phyloP scores from a whole-genome alignment of 2,329 filamentous ascomycete species.

The Botrytis deweyae region DNA sequence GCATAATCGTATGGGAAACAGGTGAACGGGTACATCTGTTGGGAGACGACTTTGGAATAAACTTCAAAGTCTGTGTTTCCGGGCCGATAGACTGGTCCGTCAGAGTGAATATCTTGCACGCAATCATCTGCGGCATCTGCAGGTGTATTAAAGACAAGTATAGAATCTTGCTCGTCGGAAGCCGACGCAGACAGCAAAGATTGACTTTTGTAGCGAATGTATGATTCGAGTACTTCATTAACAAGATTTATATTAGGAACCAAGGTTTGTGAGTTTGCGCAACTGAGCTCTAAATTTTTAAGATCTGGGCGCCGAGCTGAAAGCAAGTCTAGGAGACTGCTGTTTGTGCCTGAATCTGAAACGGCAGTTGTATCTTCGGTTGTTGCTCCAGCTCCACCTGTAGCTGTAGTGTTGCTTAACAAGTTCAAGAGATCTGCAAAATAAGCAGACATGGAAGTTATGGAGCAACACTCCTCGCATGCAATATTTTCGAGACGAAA shows the following conservation, averaged over 20 bases:
- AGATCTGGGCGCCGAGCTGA: not conserved
- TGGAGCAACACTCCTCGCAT: not conserved
- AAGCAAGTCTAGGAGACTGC: not conserved
- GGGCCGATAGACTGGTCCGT: not conserved
- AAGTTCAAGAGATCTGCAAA: not conserved
- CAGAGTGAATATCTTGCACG: not conserved
- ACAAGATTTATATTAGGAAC: not conserved
- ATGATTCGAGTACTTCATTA: constrained; percentile 4
- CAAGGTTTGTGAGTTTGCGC: not conserved
- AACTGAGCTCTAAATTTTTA: not conserved
- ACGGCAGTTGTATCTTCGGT: not conserved
- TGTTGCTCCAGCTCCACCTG: not conserved
- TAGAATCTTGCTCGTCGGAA: not conserved
- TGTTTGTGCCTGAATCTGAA: not conserved
- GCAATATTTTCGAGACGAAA: not conserved
- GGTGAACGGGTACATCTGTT: not conserved
- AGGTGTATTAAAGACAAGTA: not conserved
- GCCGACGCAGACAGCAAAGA: too few relatives aligned
- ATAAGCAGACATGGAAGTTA: not conserved
- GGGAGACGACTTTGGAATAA: not conserved
- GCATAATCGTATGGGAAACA: not conserved
- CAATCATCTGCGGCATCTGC: not conserved
- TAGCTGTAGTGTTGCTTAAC: not conserved
- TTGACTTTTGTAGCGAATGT: not conserved
- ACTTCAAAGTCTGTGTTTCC: constrained; percentile 2